Evolutionary conservation across 2,329 filamentous ascomycete genomes (phyloP), one percentile per base, ranked within the genome.

Genomic region (Colletotrichum sojae): DNA sequence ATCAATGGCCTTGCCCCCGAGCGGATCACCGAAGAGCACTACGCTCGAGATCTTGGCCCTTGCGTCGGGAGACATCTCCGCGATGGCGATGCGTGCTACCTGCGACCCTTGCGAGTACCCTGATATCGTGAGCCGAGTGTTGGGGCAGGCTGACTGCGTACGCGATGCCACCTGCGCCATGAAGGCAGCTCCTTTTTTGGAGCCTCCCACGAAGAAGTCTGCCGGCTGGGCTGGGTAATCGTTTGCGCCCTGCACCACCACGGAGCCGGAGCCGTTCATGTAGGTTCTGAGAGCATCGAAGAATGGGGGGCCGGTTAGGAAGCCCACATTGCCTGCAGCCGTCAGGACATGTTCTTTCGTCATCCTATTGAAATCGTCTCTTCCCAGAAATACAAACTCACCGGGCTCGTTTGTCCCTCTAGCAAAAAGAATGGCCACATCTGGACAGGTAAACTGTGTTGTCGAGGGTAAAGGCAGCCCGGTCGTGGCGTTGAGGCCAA

Each of bases 91-190:
- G 58, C 76, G 74, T 5, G 76, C 70, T 9, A 76, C 74, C 63
- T 73, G 68, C 51, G 73, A 76, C 18, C 76, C 76, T 36, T 76
- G 75, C 3, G 75, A 77, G 72, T 76, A 77, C 31, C 76, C 76
- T 40, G 73, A 63, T 20, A 78, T 45, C 12, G 76, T 74, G 27
- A 77, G 53, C 40, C 71, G 69, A n/a, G 75, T 73, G 27, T 71
- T 60, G 20, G 73, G 75, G 58, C 75, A 77, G 18, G 74, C 64
- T 3, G 73, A 71, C 31, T 77, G 72, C 4, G 81, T 79, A 20
- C 77, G 53, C n/a, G 53, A 71, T 31, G 76, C 71, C 22, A 73
- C 62, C 15, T 78, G 72, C 48, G 82, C 81, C 76, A 83, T 82
- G 65, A 74, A 46, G 40, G 60, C 52, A 3, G 69, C 61, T 31